Base-by-base conservation (phyloP, 1,284 basidiomycete genomes). In the Tausonia pullulans region DNA sequence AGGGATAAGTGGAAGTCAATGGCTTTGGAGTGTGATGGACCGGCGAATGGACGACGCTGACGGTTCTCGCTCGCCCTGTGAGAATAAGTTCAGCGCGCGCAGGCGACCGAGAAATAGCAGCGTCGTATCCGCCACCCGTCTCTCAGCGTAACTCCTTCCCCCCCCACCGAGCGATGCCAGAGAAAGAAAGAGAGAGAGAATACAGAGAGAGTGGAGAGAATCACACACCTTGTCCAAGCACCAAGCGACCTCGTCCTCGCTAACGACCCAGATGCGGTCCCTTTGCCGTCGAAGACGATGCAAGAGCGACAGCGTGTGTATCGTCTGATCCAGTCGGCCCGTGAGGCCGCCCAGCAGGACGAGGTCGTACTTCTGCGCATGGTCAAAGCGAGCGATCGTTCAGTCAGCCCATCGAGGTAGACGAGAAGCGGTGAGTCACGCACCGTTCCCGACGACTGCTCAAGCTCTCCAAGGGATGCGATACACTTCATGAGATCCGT, bases 401-500 rank as follows among this genome's bases (percentile, higher is more conserved):
- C 27, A 27, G 27, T 27, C 27, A 27, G 27, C 27, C 27, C 27
- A 27, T 27, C 27, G 49, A 58, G 14, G 56, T 27, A 39, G 55
- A 61, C 49, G 44, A 3, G 4, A 27, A 43, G 40, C 52, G 51
- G 50, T 58, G 52, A 27, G 7, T 63, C 68, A 52, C 67, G 65
- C 27, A n/a, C 46, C 39, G 52, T 10, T 8, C 6, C 6, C 5
- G 55, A 6, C 10, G 70, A 70, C 63, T 78, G 74, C 69, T 83
- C 84, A 61, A 82, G 67, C 40, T 71, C 69, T 27, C 79, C 78
- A 0, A 98, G 73, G 11, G 84, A 80, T 9, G 74, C 69, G 2
- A 98, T 78, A 71, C 90, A 94, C 77, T 98, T 98, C 84, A 91
- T 91, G 61, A 98, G 81, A 74, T 98, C 96, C 0, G 96, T 98